Conservation (phyloP, 257 asterid genomes). For the Solanum bulbocastanum region DNA sequence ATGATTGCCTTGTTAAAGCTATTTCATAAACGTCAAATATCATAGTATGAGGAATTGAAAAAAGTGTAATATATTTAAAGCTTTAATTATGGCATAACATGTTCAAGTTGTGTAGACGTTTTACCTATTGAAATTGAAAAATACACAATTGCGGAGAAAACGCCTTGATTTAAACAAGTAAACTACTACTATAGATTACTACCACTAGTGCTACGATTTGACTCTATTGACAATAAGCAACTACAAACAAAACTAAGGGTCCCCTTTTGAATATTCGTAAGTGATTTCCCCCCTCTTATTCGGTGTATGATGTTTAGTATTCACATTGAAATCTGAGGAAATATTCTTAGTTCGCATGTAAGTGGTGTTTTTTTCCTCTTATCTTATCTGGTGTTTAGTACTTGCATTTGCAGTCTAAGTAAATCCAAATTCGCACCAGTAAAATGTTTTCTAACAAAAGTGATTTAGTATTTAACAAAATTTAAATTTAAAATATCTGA, state of each 20-base stretch:
- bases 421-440: accelerated
- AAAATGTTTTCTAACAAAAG: accelerated
- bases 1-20: not conserved
- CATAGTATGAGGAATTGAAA: not conserved
- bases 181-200: not conserved
- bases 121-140: not conserved
- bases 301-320: no score
- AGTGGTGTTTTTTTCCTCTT: no score
- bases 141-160: not conserved
- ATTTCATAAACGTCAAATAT: not conserved
- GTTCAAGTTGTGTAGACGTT: not conserved
- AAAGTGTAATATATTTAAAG: not conserved
- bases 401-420: accelerated
- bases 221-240: not conserved
- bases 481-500: no score
- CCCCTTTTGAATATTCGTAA: not conserved
- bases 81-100: not conserved
- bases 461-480: accelerated
- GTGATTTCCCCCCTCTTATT: no score
- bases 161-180: not conserved
- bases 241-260: not conserved
- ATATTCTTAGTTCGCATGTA: not conserved
- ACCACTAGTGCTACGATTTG: not conserved
- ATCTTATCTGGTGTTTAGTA: no score
- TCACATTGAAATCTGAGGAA: not conserved